These are phyloP conservation scores for Anthracocystis panici-leucophaei DNA, from an alignment of 1,284 basidiomycete species.

Conservation along the genomic window DNA sequence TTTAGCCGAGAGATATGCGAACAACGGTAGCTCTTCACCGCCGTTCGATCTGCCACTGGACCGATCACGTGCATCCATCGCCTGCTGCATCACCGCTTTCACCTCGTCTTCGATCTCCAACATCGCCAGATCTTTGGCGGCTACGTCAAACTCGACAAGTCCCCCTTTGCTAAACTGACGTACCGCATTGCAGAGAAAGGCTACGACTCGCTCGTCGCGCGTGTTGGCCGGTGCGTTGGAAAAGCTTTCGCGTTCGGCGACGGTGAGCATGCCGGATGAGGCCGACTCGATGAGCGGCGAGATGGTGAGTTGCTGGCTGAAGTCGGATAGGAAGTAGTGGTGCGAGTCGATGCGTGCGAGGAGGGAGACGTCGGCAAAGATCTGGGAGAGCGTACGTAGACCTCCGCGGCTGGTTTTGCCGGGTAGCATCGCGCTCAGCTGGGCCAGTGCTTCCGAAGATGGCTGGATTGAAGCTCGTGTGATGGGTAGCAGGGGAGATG, in stretches of 20 bases:
- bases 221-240: conserved; percentile 72
- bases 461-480: conserved; percentile 71
- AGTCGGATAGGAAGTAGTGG: conserved; percentile 71
- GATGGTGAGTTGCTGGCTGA: conserved; percentile 69
- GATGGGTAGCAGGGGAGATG: conserved; percentile 72
- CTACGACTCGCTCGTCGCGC: conserved; percentile 71
- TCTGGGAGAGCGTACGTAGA: conserved; percentile 67
- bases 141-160: conserved; percentile 70
- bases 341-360: conserved; percentile 73
- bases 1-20: conserved; percentile 17
- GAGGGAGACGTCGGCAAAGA: conserved; percentile 73
- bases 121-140: conserved; percentile 70
- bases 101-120: conserved; percentile 65
- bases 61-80: conserved; percentile 17
- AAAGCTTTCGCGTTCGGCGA: conserved; percentile 74
- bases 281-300: conserved; percentile 69
- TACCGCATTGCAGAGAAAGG: conserved; percentile 70
- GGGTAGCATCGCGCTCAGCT: conserved; percentile 71
- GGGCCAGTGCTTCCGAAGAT: conserved; percentile 63
- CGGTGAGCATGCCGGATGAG: conserved; percentile 72
- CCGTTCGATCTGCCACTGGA: not conserved
- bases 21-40: conserved; percentile 24
- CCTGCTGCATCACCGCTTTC: conserved; percentile 17
- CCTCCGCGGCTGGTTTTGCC: conserved; percentile 3
- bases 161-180: conserved; percentile 69